Evolutionary conservation across 768 basidiomycete species (phyloP).

Genomic region (Rhodotorula graminis): DNA sequence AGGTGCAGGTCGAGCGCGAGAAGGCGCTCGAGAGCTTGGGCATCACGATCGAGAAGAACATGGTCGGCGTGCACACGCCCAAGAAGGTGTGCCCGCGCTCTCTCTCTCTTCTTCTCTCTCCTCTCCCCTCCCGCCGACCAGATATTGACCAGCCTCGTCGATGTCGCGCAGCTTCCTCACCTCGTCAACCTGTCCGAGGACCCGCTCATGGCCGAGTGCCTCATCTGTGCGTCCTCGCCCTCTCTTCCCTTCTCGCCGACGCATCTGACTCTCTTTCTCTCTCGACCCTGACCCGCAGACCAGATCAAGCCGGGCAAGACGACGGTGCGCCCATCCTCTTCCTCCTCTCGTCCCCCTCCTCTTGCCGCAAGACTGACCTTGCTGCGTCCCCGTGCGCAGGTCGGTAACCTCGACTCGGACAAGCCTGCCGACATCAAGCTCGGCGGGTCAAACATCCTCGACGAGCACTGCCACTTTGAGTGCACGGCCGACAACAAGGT

Average conservation of each 20-base stretch:
- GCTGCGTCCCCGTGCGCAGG: slow-evolving; percentile 49
- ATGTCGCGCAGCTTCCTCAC: slow-evolving; percentile 69
- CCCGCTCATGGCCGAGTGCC: slow-evolving; percentile 71
- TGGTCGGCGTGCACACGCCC: slow-evolving; percentile 94
- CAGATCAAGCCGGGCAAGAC: slow-evolving; percentile 83
- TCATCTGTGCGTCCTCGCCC: slow-evolving; percentile 35
- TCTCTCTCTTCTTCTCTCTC: neutral
- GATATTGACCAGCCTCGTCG: neutral
- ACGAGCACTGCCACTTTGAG: slow-evolving; percentile 89
- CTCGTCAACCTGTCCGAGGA: slow-evolving; percentile 75
- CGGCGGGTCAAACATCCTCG: slow-evolving; percentile 82
- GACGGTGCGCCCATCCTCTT: slow-evolving; percentile 53
- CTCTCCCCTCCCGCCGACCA: neutral
- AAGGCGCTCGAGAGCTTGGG: slow-evolving; percentile 95
- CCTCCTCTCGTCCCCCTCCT: neutral
- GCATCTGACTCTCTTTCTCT: neutral
- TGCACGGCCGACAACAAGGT: slow-evolving; percentile 74
- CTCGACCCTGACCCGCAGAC: slow-evolving; percentile 46
- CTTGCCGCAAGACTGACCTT: too few species aligned
- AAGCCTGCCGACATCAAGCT: slow-evolving; percentile 80
- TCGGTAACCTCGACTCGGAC: slow-evolving; percentile 80
- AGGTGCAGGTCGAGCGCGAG: slow-evolving; percentile 94
- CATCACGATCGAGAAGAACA: slow-evolving; percentile 93
- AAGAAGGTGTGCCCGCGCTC: slow-evolving; percentile 61
- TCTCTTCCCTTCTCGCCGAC: neutral